These are phyloP conservation scores for Xylaria sp. DNA, from an alignment of 2,329 filamentous ascomycete genomes.

Conservation along the genomic window DNA sequence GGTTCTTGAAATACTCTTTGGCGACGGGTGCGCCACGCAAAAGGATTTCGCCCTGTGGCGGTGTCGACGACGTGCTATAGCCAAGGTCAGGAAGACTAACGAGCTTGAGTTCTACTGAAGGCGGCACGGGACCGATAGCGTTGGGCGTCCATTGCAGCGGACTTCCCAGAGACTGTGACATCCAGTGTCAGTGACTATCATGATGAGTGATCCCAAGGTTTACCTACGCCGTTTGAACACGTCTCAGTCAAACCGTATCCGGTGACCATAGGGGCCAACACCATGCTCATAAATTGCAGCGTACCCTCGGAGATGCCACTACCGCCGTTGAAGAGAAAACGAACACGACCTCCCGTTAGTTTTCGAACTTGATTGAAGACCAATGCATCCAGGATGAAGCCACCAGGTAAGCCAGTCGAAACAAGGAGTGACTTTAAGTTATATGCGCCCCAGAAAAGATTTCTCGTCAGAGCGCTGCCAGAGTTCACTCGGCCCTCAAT, in stretches of 20 bases:
- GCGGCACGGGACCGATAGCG: slow-evolving; percentile 81
- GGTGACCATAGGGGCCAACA: slow-evolving; percentile 91
- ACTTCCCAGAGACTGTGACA: slow-evolving; percentile 71
- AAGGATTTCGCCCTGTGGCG: slow-evolving; percentile 92
- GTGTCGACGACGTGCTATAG: slow-evolving; percentile 78
- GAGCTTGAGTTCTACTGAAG: slow-evolving; percentile 86
- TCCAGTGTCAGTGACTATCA: slow-evolving; percentile 15
- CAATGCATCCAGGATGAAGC: slow-evolving; percentile 78
- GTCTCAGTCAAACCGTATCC: slow-evolving; percentile 98
- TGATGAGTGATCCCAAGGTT: background rate
- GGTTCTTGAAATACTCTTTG: slow-evolving; percentile 83
- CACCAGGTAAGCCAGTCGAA: slow-evolving; percentile 70
- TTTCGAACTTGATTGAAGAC: slow-evolving; percentile 94
- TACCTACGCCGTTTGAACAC: slow-evolving; percentile 73
- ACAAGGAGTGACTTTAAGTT: slow-evolving; percentile 70
- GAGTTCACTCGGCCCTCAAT: slow-evolving; percentile 82
- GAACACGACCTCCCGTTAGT: slow-evolving; percentile 86
- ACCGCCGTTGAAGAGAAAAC: slow-evolving; percentile 93
- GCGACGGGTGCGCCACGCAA: slow-evolving; percentile 83
- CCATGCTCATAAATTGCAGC: slow-evolving; percentile 88
- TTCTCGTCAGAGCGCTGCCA: slow-evolving; percentile 75
- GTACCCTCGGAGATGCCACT: slow-evolving; percentile 90
- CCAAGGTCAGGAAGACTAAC: slow-evolving; percentile 91
- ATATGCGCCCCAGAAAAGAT: slow-evolving; percentile 79
- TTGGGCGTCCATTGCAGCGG: slow-evolving; percentile 84